A percentile compares a stretch with the other conserved stretches of the same genome.
phyloP scores from a whole-genome alignment of 23 red algal genomes.

The Agarophyton chilense region DNA sequence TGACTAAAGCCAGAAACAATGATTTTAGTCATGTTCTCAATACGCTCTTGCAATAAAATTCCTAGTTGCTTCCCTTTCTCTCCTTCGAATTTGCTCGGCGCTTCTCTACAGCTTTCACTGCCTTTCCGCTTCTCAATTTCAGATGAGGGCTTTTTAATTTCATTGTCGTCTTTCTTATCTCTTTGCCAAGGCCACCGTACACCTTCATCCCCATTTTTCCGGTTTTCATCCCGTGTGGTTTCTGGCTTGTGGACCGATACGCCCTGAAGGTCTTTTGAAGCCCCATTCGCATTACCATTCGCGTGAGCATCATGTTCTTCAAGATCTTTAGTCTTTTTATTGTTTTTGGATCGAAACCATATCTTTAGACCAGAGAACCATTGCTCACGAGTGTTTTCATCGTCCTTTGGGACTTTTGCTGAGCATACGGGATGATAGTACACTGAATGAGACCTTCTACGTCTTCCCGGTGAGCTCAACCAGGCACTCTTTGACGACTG shows the following conservation, averaged over 20 bases:
- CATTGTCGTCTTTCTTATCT: background rate
- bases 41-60: conserved; percentile 6
- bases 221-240: background rate
- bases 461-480: background rate
- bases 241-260: background rate
- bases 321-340: background rate
- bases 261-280: background rate
- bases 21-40: conserved; percentile 26
- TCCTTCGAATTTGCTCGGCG: background rate
- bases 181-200: conserved; percentile 8
- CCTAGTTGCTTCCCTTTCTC: background rate
- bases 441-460: background rate
- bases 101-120: background rate
- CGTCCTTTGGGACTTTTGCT: background rate
- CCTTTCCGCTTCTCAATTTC: background rate
- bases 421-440: background rate
- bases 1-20: conserved; percentile 10
- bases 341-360: conserved; percentile 20
- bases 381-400: background rate
- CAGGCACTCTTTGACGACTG: background rate
- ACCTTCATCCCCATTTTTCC: background rate
- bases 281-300: background rate
- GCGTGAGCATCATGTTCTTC: background rate
- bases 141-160: no score
- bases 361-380: conserved; percentile 55